phyloP scores from a whole-genome alignment of 768 basidiomycete species.

The Xanthoconium purpureum region DNA sequence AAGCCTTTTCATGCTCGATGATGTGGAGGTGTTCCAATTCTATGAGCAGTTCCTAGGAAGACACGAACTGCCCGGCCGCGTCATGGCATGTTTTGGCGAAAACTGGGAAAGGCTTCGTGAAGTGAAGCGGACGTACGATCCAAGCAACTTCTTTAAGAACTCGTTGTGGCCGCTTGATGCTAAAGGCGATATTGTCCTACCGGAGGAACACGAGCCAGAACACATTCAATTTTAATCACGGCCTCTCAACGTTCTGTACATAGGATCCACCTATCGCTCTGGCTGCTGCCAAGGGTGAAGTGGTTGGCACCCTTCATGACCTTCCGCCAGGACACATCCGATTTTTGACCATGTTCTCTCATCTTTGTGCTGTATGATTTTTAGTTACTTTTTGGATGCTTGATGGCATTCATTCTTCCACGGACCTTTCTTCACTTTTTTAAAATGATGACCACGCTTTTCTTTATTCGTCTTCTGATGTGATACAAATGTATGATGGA shows the following conservation, averaged over 20 bases:
- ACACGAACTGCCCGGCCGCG: constrained; percentile 59
- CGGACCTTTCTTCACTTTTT: background rate
- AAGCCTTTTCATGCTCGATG: constrained; percentile 34
- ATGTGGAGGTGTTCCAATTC: constrained; percentile 16
- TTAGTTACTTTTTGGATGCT: background rate
- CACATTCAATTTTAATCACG: constrained; percentile 23
- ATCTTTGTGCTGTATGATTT: no score
- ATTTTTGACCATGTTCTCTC: background rate
- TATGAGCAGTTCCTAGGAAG: constrained; percentile 68
- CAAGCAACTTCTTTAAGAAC: constrained; percentile 69
- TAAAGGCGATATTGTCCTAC: constrained; percentile 51
- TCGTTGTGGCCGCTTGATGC: constrained; percentile 77
- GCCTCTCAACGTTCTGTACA: no score
- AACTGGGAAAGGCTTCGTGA: constrained; percentile 70
- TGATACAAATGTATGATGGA: background rate
- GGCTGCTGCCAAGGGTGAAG: no score
- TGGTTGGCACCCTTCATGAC: no score
- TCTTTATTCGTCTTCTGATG: background rate
- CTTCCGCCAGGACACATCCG: no score
- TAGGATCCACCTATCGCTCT: no score
- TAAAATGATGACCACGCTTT: background rate
- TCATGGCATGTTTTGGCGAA: constrained; percentile 65
- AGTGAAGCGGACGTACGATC: constrained; percentile 77
- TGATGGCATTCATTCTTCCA: background rate
- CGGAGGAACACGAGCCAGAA: constrained; percentile 59